Percentiles rank a stretch among this genome's conserved stretches.
phyloP scores from a whole-genome alignment of 345 rosid genomes.

The Citrus inodora region DNA sequence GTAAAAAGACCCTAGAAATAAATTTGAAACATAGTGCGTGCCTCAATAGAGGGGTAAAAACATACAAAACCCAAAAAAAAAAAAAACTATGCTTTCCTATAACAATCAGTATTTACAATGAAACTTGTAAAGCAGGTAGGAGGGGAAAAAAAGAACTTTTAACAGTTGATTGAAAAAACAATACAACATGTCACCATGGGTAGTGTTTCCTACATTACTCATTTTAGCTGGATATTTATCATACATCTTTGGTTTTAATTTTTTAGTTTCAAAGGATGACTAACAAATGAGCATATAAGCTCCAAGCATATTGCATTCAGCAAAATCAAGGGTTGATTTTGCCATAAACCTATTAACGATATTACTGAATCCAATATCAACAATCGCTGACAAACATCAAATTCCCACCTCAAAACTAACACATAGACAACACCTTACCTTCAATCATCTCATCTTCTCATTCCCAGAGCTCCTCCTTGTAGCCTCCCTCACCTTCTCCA shows the following conservation, averaged over 20 bases:
- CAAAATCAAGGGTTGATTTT: background rate
- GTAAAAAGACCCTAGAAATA: background rate
- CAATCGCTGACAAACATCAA: background rate
- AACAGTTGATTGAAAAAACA: background rate
- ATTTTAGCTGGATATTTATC: background rate
- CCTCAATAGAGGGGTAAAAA: background rate
- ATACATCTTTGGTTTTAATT: background rate
- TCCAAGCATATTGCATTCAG: background rate
- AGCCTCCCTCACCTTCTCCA: constrained; percentile 82
- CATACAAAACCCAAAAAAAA: background rate
- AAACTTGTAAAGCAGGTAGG: background rate
- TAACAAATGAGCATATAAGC: background rate
- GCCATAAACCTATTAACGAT: background rate
- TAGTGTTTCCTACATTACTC: background rate
- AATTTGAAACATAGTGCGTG: background rate
- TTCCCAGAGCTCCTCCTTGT: constrained; percentile 56
- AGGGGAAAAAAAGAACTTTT: too few species aligned
- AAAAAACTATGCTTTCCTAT: background rate
- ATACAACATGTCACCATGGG: background rate
- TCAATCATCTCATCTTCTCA: constrained; percentile 74
- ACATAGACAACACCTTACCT: constrained; percentile 13
- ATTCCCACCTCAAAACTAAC: background rate
- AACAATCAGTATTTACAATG: background rate
- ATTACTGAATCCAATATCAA: background rate
- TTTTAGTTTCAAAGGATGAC: background rate